phyloP scores from a whole-genome alignment of 2,329 filamentous ascomycete species.

The Cladorrhinum sp. region DNA sequence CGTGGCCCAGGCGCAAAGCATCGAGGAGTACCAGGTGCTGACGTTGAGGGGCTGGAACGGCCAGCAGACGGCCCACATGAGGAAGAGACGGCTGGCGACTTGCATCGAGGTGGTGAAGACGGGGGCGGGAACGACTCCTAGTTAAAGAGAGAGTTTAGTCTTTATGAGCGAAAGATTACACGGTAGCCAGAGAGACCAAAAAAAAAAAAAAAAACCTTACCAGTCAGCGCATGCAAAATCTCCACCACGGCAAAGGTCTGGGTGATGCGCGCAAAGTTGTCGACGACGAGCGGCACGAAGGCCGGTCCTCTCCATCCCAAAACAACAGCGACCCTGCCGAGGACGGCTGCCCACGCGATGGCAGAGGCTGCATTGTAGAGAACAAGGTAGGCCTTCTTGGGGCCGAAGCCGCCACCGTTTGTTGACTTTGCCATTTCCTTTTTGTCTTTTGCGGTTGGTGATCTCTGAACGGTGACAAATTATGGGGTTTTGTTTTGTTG shows the following conservation, averaged over 20 bases:
- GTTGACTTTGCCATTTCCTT: constrained; percentile 13
- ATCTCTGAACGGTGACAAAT: background rate
- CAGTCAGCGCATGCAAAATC: constrained; percentile 73
- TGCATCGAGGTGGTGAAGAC: constrained; percentile 86
- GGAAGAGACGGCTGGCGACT: constrained; percentile 79
- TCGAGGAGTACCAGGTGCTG: constrained; percentile 64
- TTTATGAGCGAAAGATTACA: background rate
- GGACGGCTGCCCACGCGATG: constrained; percentile 72
- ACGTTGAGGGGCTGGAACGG: constrained; percentile 66
- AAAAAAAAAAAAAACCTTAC: constrained; percentile 44
- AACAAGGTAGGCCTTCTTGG: constrained; percentile 69
- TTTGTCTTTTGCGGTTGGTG: background rate
- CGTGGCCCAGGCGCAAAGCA: constrained; percentile 83
- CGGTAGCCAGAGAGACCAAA: background rate
- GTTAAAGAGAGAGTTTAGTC: background rate
- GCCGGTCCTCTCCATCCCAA: constrained; percentile 54
- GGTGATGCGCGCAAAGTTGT: constrained; percentile 70
- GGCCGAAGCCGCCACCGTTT: constrained; percentile 12
- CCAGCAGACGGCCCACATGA: constrained; percentile 82
- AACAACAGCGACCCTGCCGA: constrained; percentile 61
- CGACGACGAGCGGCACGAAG: constrained; percentile 59
- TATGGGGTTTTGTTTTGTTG: background rate
- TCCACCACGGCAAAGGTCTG: constrained; percentile 84
- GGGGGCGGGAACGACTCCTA: constrained; percentile 82
- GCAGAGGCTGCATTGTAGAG: constrained; percentile 81